Conservation (phyloP, 352 stramenopile species). For the Globisporangium uncinulatum region DNA sequence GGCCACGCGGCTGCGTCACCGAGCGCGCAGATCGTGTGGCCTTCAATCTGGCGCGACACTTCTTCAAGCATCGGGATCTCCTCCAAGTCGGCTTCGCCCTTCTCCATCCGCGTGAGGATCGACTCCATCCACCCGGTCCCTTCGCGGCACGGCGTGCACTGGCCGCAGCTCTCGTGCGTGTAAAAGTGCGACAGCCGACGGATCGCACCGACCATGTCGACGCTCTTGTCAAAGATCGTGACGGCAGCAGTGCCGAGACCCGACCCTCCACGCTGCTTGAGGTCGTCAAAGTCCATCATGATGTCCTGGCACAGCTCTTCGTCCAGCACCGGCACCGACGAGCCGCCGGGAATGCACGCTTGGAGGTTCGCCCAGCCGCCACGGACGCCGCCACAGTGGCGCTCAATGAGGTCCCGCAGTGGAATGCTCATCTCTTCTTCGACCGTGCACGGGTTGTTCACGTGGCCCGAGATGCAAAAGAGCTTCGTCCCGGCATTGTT, state of each 20-base stretch:
- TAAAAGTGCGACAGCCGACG: conserved; percentile 99
- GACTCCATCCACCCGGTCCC: conserved; percentile 97
- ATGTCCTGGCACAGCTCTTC: conserved; percentile 93
- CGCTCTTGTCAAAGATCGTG: conserved; percentile 99
- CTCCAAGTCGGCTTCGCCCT: conserved; percentile 94
- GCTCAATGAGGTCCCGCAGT: conserved; percentile 97
- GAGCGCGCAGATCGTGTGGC: conserved; percentile 99
- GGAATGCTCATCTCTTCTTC: conserved; percentile 99
- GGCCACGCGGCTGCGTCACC: conserved; percentile 99
- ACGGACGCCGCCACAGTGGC: conserved; percentile 97
- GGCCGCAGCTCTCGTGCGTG: conserved; percentile 99
- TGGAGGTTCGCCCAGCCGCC: conserved; percentile 99
- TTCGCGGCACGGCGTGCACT: conserved; percentile 99
- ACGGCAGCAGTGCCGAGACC: conserved; percentile 97
- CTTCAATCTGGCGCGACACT: conserved; percentile 98
- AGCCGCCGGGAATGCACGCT: conserved; percentile 96
- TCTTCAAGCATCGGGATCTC: conserved; percentile 99
- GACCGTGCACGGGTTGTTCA: conserved; percentile 99
- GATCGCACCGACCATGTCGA: conserved; percentile 99
- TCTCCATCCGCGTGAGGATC: conserved; percentile 98
- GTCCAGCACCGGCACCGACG: conserved; percentile 95
- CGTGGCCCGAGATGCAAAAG: conserved; percentile 99
- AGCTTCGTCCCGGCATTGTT: conserved; percentile 99
- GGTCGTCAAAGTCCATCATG: conserved; percentile 99
- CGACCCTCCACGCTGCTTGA: conserved; percentile 92